phyloP scores from a whole-genome alignment of 148 eudicot genomes.

The Gaultheria prostrata region DNA sequence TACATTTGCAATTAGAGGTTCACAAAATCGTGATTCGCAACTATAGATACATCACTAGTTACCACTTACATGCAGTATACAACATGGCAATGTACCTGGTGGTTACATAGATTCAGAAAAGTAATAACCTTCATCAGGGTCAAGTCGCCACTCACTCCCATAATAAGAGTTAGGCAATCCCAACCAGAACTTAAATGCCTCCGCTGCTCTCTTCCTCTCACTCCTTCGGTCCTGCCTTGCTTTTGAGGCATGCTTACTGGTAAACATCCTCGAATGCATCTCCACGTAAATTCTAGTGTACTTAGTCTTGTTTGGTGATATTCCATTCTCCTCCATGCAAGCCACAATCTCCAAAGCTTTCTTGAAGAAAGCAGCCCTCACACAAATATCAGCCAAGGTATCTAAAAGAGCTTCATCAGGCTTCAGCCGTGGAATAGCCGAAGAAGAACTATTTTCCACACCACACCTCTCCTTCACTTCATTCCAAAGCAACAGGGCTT shows the following conservation, averaged over 20 bases:
- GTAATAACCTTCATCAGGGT: conserved; percentile 40
- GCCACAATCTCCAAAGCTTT: conserved; percentile 96
- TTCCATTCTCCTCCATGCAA: conserved; percentile 93
- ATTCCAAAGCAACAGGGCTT: conserved; percentile 86
- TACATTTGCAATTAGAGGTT: conserved; percentile 8
- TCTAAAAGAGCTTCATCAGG: conserved; percentile 84
- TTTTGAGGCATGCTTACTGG: conserved; percentile 89
- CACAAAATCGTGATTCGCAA: background rate
- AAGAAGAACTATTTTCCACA: conserved; percentile 23
- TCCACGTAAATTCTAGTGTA: conserved; percentile 88
- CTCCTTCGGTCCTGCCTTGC: conserved; percentile 83
- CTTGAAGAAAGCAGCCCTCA: conserved; percentile 90
- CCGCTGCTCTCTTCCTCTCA: conserved; percentile 90
- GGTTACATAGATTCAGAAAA: conserved; percentile 21
- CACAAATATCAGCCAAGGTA: conserved; percentile 85
- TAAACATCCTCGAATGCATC: conserved; percentile 99
- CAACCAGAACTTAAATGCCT: conserved; percentile 97
- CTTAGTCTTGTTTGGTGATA: conserved; percentile 82
- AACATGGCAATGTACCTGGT: background rate
- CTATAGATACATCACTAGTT: background rate
- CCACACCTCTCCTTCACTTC: conserved; percentile 85
- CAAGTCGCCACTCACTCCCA: conserved; percentile 78
- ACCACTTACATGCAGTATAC: background rate
- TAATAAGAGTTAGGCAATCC: conserved; percentile 90
- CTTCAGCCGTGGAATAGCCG: conserved; percentile 43